phyloP scores from a whole-genome alignment of 176 grass and related monocot species.

The Oryza coarctata region DNA sequence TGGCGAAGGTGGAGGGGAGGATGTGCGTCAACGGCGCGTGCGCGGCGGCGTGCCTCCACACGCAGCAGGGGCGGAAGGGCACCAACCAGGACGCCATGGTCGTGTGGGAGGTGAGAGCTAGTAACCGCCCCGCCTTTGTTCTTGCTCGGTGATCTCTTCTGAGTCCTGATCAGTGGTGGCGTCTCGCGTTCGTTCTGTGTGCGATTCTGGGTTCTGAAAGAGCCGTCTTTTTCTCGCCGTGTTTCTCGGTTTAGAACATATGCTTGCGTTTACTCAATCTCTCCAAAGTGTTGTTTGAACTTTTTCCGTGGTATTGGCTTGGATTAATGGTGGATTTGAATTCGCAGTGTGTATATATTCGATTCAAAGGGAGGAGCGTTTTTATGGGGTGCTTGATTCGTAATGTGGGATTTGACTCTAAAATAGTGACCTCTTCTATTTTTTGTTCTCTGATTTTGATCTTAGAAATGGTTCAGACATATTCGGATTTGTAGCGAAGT shows the following conservation, averaged over 20 bases:
- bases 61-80: conserved; percentile 95
- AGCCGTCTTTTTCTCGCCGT: conserved; percentile 10
- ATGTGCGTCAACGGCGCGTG: conserved; percentile 69
- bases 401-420: conserved; percentile 26
- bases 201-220: conserved; percentile 34
- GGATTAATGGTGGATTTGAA: conserved; percentile 29
- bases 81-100: conserved; percentile 99
- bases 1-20: conserved; percentile 65
- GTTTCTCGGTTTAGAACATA: not conserved
- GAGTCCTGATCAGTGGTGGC: conserved; percentile 3
- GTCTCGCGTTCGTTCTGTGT: not conserved
- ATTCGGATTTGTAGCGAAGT: conserved; percentile 11
- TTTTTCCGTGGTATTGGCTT: conserved; percentile 18
- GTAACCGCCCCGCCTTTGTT: not conserved
- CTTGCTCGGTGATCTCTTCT: conserved; percentile 25
- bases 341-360: not conserved
- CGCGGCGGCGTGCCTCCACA: conserved; percentile 70
- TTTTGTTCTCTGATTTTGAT: not conserved
- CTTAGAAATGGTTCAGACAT: conserved; percentile 1
- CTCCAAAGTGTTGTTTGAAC: not conserved
- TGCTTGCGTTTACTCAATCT: conserved; percentile 23
- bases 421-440: not conserved
- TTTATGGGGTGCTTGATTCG: not conserved
- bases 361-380: not conserved
- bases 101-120: conserved; percentile 75